These are phyloP conservation scores for Mrakiaceae sp. DNA, from an alignment of 1,284 basidiomycete genomes.

Conservation along the genomic window DNA sequence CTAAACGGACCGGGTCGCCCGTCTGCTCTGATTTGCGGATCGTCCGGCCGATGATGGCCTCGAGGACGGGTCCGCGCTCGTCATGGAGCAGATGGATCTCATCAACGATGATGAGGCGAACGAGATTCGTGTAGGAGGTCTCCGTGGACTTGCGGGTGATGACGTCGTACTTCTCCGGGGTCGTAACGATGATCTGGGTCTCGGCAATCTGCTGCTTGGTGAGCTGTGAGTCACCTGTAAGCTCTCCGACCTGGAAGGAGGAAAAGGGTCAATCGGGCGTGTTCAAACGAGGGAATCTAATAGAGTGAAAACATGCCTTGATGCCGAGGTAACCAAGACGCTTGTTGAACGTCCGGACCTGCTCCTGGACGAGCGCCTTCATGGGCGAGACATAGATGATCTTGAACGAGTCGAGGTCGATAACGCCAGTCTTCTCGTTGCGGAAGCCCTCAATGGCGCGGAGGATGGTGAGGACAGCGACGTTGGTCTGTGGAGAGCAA, in stretches of 20 bases:
- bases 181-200: conserved; percentile 98
- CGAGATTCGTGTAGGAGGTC: conserved; percentile 92
- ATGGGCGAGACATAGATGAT: conserved; percentile 98
- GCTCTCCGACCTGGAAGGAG: conserved; percentile 56
- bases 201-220: conserved; percentile 96
- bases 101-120: conserved; percentile 93
- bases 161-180: conserved; percentile 99
- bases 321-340: conserved; percentile 73
- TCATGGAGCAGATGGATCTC: conserved; percentile 97
- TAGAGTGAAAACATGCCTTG: conserved; percentile 31
- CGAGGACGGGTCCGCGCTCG: conserved; percentile 94
- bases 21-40: conserved; percentile 94
- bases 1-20: conserved; percentile 78
- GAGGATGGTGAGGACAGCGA: conserved; percentile 87
- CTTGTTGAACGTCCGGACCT: conserved; percentile 85
- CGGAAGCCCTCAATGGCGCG: conserved; percentile 78
- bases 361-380: conserved; percentile 96
- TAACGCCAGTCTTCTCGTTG: conserved; percentile 67
- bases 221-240: conserved; percentile 96
- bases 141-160: conserved; percentile 97
- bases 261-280: too few species aligned
- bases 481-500: conserved; percentile 63
- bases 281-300: too few species aligned
- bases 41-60: conserved; percentile 81
- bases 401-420: conserved; percentile 88